phyloP scores from a whole-genome alignment of 306 rosid species.

The Fagus sylvatica region DNA sequence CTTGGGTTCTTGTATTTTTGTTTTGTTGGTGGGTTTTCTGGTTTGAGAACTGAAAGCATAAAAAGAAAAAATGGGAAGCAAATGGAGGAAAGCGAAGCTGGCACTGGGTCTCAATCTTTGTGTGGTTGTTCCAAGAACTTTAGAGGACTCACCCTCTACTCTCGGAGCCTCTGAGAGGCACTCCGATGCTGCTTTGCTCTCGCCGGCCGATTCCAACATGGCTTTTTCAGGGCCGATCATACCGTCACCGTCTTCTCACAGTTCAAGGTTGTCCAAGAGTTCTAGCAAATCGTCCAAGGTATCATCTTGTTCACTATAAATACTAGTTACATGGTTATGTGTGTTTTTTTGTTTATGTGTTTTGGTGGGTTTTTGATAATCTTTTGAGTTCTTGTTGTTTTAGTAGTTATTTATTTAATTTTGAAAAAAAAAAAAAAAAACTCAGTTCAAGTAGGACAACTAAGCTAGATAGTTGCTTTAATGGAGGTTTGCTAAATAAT shows the following conservation, averaged over 20 bases:
- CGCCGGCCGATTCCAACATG: slow-evolving; percentile 55
- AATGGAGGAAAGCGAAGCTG: slow-evolving; percentile 90
- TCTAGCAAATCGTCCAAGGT: slow-evolving; percentile 61
- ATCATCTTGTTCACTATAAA: neutral
- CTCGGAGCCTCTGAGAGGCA: slow-evolving; percentile 55
- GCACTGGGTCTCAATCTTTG: slow-evolving; percentile 85
- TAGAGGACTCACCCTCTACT: slow-evolving; percentile 60
- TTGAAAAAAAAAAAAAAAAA: neutral
- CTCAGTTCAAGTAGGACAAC: neutral
- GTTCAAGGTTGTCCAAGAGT: slow-evolving; percentile 44
- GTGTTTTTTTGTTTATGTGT: neutral
- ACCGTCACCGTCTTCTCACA: slow-evolving; percentile 35
- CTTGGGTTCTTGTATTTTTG: slow-evolving; percentile 13
- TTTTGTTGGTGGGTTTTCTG: slow-evolving; percentile 6
- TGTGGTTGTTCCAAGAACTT: slow-evolving; percentile 73
- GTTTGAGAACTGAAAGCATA: slow-evolving; percentile 33
- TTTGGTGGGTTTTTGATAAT: neutral
- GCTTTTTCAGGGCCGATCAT: too few relatives aligned
- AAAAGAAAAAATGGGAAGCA: slow-evolving; percentile 67
- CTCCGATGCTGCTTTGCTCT: slow-evolving; percentile 85
- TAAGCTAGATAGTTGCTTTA: neutral
- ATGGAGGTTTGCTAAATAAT: too few relatives aligned
- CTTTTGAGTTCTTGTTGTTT: neutral
- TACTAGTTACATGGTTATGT: slow-evolving; percentile 3
- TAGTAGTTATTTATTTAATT: neutral